Evolutionary conservation across 2,329 filamentous ascomycete species (phyloP), one percentile per base, ranked within the genome.

Genomic region (Exophiala aquamarina): DNA sequence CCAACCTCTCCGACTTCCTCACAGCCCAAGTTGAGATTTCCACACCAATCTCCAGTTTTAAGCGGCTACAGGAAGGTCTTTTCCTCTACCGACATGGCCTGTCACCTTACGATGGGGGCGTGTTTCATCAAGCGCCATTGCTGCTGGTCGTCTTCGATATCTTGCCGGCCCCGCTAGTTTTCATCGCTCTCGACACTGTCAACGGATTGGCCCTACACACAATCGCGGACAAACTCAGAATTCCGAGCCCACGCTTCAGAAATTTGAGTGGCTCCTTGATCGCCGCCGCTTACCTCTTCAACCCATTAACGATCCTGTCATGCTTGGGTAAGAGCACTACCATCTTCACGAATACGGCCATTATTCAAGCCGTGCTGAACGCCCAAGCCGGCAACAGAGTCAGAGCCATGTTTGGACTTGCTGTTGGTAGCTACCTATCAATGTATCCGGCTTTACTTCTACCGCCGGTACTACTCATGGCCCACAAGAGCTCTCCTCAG

Each of bases 61-160:
- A 97, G 75, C 82, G 93, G 81, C 89, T 97, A 45, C 92, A 97
- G 76, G 93, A 98, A 71, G 93, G 93, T 15, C 74, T 98, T 48
- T 98, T 95, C 63, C 82, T 98, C 17, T 97, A 97, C 68, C 91
- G 88, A 56, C 89, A 94, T 68, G 94, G 95, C 72, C 88, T 97
- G 47, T 96, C 90, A 50, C 93, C 93, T 1, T 98, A 97, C 72
- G 90, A 98, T 67, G 93, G 93, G 56, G 93, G 93, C 61, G 89
- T 86, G 55, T 86, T 81, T 63, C 82, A 86, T 65, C 83, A 95
- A 76, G 89, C 91, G 33, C 93, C 93, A 38, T 77, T 98, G 47
- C 80, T 98, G 32, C 82, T 98, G 49, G 89, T 92, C 36, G 78
- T 97, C 57, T 96, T 97, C 75, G 88, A 89, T 28, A 78, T 96